A percentile compares a stretch with the other conserved stretches of the same genome.
These are phyloP conservation scores for Skeletonema costatum DNA, from an alignment of 108 stramenopile species.

Conservation along the genomic window DNA sequence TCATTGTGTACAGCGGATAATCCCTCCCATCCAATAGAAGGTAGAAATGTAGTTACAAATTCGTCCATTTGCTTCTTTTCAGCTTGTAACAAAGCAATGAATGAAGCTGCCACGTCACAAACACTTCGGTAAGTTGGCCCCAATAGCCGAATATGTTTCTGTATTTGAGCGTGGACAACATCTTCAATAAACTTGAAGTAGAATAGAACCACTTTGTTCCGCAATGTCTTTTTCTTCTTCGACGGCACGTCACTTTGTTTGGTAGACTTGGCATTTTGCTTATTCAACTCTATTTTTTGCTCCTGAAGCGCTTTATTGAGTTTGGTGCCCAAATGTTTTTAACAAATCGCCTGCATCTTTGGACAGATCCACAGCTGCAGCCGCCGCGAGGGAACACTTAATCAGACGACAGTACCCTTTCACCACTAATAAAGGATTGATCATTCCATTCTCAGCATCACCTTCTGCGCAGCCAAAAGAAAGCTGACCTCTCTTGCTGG, in stretches of 20 bases:
- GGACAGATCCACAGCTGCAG: neutral
- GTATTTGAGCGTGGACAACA: conserved; percentile 1
- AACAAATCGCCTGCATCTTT: conserved; percentile 5
- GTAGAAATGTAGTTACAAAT: conserved; percentile 4
- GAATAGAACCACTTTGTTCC: conserved; percentile 7
- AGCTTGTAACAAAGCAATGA: conserved; percentile 11
- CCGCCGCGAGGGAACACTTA: neutral
- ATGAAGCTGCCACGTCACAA: conserved; percentile 18
- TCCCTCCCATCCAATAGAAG: conserved; percentile 22
- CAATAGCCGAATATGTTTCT: neutral
- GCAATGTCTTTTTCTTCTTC: neutral
- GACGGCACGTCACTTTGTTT: neutral
- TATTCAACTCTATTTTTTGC: conserved; percentile 13
- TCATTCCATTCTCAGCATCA: neutral
- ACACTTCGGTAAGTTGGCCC: conserved; percentile 18
- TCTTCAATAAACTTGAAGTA: conserved; percentile 14
- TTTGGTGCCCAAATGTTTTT: conserved; percentile 16
- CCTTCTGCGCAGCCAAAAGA: neutral
- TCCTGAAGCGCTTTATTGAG: conserved; percentile 17
- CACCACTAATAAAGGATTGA: conserved; percentile 6
- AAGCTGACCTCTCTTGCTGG: neutral
- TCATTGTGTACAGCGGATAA: conserved; percentile 18
- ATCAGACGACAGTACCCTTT: conserved; percentile 25
- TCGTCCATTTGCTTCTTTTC: conserved; percentile 4
- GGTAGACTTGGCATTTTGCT: neutral